Base-by-base conservation (phyloP, 345 rosid genomes). In the Ceriops decandra region DNA sequence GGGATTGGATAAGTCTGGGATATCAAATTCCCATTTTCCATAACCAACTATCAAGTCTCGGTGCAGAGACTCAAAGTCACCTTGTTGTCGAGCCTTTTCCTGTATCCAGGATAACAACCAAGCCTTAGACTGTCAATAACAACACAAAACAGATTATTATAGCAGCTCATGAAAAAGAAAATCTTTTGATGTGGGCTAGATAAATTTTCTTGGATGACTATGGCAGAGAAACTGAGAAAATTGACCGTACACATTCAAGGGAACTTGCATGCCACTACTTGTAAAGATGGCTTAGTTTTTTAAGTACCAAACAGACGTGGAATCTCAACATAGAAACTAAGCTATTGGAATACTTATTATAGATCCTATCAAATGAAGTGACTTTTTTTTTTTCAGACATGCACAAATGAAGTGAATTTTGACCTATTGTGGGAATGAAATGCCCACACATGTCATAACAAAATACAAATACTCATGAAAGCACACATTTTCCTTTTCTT, bases 11-110 rank as follows among this genome's bases (percentile, higher is more conserved):
- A 93, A 20, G 52, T 86, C 91, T 36, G 80, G 51, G 30, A 96
- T 91, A 69, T 85, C 88, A 28, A 93, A 91, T 64, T 89, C 97
- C 98, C 98, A 93, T 72, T 83, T 85, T 2, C 77, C 84, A 38
- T 80, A 89, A 51, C 87, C 77, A 3, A 73, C 85, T 51, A 87
- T 79, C 62, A 90, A 65, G 81, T 93, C 96, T 59, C 87, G 82
- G 52, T 82, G 65, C 49, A 89, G 82, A 33, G 88, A 84, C 64
- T 87, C 97, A 19, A 84, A 76, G 32, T 75, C 75, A 8, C 98
- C 93, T 87, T 90, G 97, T 69, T 88, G 96, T 47, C 68, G 71
- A 24, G 74, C 58, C 74, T 83, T 90, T 57, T 76, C 86, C 98
- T 88, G 80, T 38, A 76, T 26, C 59, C 58, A 60, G 60, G 70